phyloP scores from a whole-genome alignment of 2,329 filamentous ascomycete species.

The Penicillium sp. region DNA sequence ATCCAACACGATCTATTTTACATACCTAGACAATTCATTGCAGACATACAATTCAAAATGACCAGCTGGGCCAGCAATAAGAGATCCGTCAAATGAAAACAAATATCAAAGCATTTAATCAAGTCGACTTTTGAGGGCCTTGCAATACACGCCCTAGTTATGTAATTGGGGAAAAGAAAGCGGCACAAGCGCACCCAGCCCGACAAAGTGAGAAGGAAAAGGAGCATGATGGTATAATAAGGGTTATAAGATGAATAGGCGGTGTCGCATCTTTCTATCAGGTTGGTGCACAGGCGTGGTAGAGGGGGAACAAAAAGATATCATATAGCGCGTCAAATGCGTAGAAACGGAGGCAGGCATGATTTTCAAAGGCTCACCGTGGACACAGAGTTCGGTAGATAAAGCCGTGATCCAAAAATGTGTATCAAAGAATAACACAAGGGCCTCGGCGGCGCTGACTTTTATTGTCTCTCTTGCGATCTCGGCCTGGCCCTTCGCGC shows the following conservation, averaged over 20 bases:
- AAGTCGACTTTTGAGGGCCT: conserved; percentile 5
- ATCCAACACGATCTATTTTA: background rate
- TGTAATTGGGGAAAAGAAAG: conserved; percentile 7
- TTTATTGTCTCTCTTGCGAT: conserved; percentile 35
- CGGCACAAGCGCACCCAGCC: background rate
- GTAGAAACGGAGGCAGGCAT: conserved; percentile 25
- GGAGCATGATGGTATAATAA: conserved; percentile 21
- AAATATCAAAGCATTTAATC: conserved; percentile 7
- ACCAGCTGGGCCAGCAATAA: background rate
- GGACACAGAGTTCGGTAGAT: background rate
- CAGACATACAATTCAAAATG: background rate
- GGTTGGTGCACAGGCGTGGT: conserved; percentile 27
- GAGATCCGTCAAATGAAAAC: background rate
- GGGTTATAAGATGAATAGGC: conserved; percentile 10
- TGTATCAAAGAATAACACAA: conserved; percentile 39
- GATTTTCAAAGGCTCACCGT: conserved; percentile 15
- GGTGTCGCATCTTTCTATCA: conserved; percentile 22
- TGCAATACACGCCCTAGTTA: background rate
- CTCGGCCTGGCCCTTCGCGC: conserved; percentile 30
- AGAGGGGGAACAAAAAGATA: conserved; percentile 11
- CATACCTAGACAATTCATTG: background rate
- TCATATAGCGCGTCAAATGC: conserved; percentile 28
- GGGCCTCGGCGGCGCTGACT: conserved; percentile 35
- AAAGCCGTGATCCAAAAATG: background rate
- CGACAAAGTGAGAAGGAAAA: conserved; percentile 10